These are phyloP conservation scores for Quercus bicolor DNA, from an alignment of 306 rosid species.

Conservation along the genomic window DNA sequence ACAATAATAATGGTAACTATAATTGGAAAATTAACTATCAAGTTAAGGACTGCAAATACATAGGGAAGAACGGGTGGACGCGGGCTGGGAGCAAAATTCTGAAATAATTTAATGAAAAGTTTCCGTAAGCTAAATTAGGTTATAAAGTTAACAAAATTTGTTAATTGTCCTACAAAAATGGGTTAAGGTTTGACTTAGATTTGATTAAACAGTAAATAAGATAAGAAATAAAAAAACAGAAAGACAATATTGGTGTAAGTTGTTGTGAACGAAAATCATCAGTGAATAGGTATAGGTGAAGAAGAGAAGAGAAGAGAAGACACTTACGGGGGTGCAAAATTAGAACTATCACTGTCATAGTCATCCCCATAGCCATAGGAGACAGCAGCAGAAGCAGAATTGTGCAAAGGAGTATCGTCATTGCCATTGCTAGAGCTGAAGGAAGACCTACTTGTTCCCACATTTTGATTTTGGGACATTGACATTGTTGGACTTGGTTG, in stretches of 20 bases:
- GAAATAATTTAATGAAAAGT: background rate
- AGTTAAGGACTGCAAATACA: constrained; percentile 2
- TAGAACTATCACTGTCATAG: constrained; percentile 68
- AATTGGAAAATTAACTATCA: background rate
- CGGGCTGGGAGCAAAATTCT: background rate
- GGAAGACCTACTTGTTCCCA: constrained; percentile 56
- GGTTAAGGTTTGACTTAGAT: background rate
- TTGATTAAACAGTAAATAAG: background rate
- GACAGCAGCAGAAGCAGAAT: constrained; percentile 34
- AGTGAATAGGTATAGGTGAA: background rate
- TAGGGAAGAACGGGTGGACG: background rate
- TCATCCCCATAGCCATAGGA: constrained; percentile 61
- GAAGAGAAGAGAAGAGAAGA: background rate
- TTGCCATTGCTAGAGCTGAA: constrained; percentile 61
- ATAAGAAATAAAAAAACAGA: background rate
- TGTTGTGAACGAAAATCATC: background rate
- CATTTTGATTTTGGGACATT: constrained; percentile 66
- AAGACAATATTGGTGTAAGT: too few species aligned
- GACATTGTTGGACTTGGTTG: constrained; percentile 19
- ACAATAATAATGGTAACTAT: background rate
- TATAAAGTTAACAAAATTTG: background rate
- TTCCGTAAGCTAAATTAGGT: background rate
- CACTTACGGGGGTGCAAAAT: constrained; percentile 80
- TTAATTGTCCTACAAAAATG: background rate
- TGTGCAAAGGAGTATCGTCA: constrained; percentile 50